Percentiles rank a stretch among this genome's conserved stretches.
phyloP scores from a whole-genome alignment of 1,284 basidiomycete species.

The Heterobasidion parviporum region DNA sequence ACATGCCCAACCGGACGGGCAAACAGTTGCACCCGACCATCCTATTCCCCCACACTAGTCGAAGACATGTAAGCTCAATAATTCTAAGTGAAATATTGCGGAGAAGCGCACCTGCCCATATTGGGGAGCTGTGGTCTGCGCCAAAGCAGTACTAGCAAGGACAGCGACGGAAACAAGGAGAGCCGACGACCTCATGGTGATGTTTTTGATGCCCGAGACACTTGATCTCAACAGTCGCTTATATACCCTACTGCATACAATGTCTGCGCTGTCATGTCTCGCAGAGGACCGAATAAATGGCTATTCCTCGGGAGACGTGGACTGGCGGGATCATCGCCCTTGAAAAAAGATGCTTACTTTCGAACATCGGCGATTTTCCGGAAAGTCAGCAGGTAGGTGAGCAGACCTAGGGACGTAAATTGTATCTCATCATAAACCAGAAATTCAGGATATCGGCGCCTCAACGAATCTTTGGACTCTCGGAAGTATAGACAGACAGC shows the following conservation, averaged over 20 bases:
- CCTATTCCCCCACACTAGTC: slow-evolving; percentile 18
- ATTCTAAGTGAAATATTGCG: slow-evolving; percentile 22
- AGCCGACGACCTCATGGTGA: slow-evolving; percentile 7
- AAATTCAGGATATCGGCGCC: too few species aligned
- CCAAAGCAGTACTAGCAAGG: slow-evolving; percentile 10
- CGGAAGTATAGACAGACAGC: not conserved
- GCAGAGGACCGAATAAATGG: slow-evolving; percentile 24
- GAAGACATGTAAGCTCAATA: slow-evolving; percentile 14
- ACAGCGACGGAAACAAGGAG: slow-evolving; percentile 13
- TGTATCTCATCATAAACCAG: too few species aligned
- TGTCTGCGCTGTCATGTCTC: not conserved
- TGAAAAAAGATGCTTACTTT: too few species aligned
- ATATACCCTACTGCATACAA: not conserved
- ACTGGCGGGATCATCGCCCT: too few species aligned
- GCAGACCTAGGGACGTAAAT: too few species aligned
- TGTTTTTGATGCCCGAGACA: not conserved
- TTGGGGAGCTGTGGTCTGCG: slow-evolving; percentile 14
- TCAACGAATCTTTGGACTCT: too few species aligned
- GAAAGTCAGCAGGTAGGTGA: too few species aligned
- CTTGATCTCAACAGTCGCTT: not conserved
- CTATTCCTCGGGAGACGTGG: slow-evolving; percentile 22
- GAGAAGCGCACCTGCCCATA: slow-evolving; percentile 21
- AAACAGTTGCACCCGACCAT: slow-evolving; percentile 43
- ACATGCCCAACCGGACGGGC: slow-evolving; percentile 40
- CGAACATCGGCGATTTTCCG: too few species aligned